A percentile compares a stretch with the other conserved stretches of the same genome.
Evolutionary conservation across 78 protist genomes (phyloP).

Genomic region (Mantamonas sphyraenae): DNA sequence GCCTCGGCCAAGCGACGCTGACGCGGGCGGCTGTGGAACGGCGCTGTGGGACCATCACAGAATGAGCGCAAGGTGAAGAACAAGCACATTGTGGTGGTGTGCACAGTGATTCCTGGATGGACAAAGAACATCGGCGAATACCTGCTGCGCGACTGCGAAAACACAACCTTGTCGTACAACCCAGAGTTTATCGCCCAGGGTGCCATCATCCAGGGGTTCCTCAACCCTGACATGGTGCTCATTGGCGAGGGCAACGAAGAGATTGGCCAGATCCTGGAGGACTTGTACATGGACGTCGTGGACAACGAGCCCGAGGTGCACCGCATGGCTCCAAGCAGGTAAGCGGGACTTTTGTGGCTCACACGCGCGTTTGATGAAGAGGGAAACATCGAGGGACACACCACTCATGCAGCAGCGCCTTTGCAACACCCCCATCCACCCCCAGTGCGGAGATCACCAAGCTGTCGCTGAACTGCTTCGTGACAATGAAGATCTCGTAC

Average conservation of each 20-base stretch:
- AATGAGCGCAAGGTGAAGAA: too few species aligned
- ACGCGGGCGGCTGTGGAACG: background rate
- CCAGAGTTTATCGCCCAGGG: slow-evolving; percentile 50
- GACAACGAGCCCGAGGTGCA: too few species aligned
- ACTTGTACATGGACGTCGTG: background rate
- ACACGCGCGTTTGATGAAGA: too few species aligned
- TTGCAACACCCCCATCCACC: too few species aligned
- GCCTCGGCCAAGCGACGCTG: background rate
- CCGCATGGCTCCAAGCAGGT: too few species aligned
- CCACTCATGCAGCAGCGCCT: too few species aligned
- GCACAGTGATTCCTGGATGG: slow-evolving; percentile 46
- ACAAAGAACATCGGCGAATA: background rate
- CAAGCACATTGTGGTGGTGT: slow-evolving; percentile 40
- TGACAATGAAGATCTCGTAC: slow-evolving; percentile 39
- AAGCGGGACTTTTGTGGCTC: too few species aligned
- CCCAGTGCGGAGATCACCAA: slow-evolving; percentile 39
- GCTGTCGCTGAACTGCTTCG: slow-evolving; percentile 45
- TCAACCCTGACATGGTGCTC: slow-evolving; percentile 29
- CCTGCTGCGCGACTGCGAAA: slow-evolving; percentile 24
- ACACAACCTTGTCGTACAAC: slow-evolving; percentile 35
- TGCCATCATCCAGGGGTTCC: background rate
- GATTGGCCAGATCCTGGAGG: slow-evolving; percentile 5
- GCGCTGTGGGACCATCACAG: background rate
- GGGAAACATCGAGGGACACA: too few species aligned
- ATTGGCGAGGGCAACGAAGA: slow-evolving; percentile 8